Conservation (phyloP, 495 filamentous ascomycete genomes). For the Aspergillus indologenus region DNA sequence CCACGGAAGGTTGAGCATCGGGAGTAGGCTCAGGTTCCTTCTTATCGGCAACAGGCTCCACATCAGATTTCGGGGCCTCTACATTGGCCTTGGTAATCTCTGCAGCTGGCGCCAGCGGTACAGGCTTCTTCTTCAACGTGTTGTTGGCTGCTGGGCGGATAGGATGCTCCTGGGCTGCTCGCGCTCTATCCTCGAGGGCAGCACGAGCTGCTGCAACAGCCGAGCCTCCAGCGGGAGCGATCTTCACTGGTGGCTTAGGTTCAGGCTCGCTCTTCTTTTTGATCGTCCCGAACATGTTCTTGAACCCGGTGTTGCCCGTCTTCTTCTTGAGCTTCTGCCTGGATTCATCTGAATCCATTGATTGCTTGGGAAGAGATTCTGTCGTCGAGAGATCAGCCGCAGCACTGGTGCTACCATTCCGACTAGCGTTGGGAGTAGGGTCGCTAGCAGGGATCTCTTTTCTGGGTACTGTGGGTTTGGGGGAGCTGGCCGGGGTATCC, state of each 20-base stretch:
- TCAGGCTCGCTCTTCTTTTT: slow-evolving; percentile 40
- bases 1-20: slow-evolving; percentile 12
- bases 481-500: slow-evolving; percentile 18
- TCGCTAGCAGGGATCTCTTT: slow-evolving; percentile 8
- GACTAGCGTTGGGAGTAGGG: neutral
- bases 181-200: slow-evolving; percentile 44
- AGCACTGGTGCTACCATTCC: slow-evolving; percentile 19
- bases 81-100: slow-evolving; percentile 10
- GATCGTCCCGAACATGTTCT: slow-evolving; percentile 44
- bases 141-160: slow-evolving; percentile 24
- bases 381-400: slow-evolving; percentile 22
- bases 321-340: slow-evolving; percentile 49
- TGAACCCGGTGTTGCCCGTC: slow-evolving; percentile 42
- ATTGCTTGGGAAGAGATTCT: slow-evolving; percentile 29
- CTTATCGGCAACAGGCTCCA: neutral
- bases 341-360: slow-evolving; percentile 29
- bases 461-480: slow-evolving; percentile 10
- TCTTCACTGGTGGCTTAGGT: slow-evolving; percentile 34
- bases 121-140: slow-evolving; percentile 39
- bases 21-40: slow-evolving; percentile 19
- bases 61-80: neutral
- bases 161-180: slow-evolving; percentile 33
- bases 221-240: slow-evolving; percentile 24
- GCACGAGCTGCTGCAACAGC: slow-evolving; percentile 52
- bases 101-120: slow-evolving; percentile 22